Conservation (phyloP, 1,284 basidiomycete species). For the Puccinia triticina region DNA sequence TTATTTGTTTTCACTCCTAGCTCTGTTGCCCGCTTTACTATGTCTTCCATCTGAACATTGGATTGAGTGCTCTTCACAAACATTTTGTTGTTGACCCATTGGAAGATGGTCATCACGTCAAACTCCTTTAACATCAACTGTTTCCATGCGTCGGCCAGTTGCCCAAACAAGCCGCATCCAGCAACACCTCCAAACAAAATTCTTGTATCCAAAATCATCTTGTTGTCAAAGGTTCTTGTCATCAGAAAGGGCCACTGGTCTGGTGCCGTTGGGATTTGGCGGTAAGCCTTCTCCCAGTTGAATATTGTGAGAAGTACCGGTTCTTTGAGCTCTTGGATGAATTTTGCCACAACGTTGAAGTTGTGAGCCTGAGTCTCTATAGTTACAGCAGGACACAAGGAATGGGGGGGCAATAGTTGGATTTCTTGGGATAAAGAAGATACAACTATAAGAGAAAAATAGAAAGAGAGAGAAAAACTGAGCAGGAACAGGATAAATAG, state of each 20-base stretch:
- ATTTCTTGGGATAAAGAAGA: too few species aligned
- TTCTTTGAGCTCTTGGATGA: background rate
- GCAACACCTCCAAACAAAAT: background rate
- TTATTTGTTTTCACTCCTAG: background rate
- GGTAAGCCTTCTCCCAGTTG: slow-evolving; percentile 12
- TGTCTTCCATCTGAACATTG: background rate
- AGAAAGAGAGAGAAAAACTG: too few species aligned
- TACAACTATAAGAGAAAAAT: too few species aligned
- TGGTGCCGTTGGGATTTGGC: background rate
- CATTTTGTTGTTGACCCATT: slow-evolving; percentile 1
- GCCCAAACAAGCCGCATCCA: background rate
- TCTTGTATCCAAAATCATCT: background rate
- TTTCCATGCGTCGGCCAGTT: slow-evolving; percentile 4
- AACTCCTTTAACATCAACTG: background rate
- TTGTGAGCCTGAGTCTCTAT: too few species aligned
- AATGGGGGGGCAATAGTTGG: too few species aligned
- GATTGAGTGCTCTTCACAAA: slow-evolving; percentile 11
- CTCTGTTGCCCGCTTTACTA: background rate
- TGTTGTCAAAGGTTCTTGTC: background rate
- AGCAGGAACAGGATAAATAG: too few species aligned
- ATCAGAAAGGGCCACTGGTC: background rate
- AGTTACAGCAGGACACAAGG: too few species aligned
- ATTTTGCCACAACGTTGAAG: background rate
- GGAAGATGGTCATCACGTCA: background rate
- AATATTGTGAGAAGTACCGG: background rate